Conservation (phyloP, 441 rosid species). For the Erodium chrysanthum region DNA sequence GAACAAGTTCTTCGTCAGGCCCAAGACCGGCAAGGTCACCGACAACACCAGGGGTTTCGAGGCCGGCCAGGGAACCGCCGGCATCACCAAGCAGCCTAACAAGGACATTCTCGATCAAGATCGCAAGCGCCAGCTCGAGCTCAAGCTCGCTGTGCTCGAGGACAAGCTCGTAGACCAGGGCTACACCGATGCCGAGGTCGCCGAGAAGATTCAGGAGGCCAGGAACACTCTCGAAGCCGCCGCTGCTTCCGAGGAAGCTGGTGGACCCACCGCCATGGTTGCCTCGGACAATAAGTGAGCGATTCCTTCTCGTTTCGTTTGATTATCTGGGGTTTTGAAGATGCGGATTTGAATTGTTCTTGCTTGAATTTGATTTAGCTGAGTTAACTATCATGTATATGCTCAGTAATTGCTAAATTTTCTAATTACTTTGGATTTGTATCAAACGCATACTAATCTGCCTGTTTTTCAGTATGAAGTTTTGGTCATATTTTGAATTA, state of each 20-base stretch:
- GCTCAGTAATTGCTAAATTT: too few relatives aligned
- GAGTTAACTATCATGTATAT: too few relatives aligned
- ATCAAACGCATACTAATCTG: too few relatives aligned
- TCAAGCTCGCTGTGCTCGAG: conserved; percentile 69
- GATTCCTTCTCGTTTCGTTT: neutral
- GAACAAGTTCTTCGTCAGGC: conserved; percentile 69
- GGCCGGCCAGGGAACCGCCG: conserved; percentile 67
- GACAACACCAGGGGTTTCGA: conserved; percentile 50
- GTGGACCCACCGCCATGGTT: conserved; percentile 24
- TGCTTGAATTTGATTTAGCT: neutral
- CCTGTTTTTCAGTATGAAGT: too few relatives aligned
- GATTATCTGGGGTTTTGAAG: neutral
- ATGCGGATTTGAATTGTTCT: neutral
- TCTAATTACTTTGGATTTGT: too few relatives aligned
- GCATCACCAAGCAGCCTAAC: conserved; percentile 68
- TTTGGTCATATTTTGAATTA: neutral
- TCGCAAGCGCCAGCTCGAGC: conserved; percentile 76
- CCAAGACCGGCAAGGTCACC: conserved; percentile 54
- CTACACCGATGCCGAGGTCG: conserved; percentile 63
- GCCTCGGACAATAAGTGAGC: conserved; percentile 27
- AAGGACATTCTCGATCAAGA: conserved; percentile 83
- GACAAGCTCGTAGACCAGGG: conserved; percentile 73
- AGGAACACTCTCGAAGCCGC: conserved; percentile 53
- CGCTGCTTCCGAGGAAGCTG: conserved; percentile 32
- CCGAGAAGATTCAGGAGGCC: conserved; percentile 66